Conservation (phyloP, 83 land plant species). For the Diphasiastrum complanatum region DNA sequence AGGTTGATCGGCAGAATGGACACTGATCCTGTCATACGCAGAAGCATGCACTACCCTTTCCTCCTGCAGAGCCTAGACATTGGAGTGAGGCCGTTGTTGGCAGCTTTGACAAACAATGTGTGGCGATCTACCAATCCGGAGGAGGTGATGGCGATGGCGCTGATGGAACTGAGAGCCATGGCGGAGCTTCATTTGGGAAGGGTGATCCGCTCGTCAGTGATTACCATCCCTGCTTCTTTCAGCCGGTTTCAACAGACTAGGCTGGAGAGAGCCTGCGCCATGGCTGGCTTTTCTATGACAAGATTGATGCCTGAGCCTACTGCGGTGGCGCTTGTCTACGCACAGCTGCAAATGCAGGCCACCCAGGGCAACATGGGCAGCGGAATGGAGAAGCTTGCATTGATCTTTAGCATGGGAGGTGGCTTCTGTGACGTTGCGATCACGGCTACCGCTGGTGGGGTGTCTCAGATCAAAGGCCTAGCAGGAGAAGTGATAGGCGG, state of each 20-base stretch:
- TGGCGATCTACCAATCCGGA: conserved; percentile 70
- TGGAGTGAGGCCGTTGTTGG: conserved; percentile 63
- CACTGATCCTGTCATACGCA: conserved; percentile 59
- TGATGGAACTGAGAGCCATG: conserved; percentile 55
- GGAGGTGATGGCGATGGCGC: conserved; percentile 54
- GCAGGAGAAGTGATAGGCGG: conserved; percentile 53
- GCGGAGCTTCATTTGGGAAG: conserved; percentile 48
- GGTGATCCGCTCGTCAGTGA: conserved; percentile 43
- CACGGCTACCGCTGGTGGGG: conserved; percentile 62
- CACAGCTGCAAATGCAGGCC: conserved; percentile 57
- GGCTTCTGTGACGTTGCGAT: conserved; percentile 65
- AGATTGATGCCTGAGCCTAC: conserved; percentile 74
- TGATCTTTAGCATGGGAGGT: conserved; percentile 70
- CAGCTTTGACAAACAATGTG: conserved; percentile 48
- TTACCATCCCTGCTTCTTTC: conserved; percentile 71
- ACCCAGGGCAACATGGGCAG: conserved; percentile 41
- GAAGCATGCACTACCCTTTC: conserved; percentile 50
- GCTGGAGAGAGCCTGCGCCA: conserved; percentile 63
- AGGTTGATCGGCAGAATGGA: conserved; percentile 59
- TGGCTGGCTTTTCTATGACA: conserved; percentile 63
- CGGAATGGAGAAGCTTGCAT: conserved; percentile 46
- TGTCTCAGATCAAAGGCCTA: conserved; percentile 59
- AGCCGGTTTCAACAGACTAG: conserved; percentile 62
- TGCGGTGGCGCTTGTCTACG: conserved; percentile 64
- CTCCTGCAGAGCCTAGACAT: conserved; percentile 60